Evolutionary conservation across 352 stramenopile species (phyloP), one percentile per base, ranked within the genome.

Genomic region (Pythium sp.): DNA sequence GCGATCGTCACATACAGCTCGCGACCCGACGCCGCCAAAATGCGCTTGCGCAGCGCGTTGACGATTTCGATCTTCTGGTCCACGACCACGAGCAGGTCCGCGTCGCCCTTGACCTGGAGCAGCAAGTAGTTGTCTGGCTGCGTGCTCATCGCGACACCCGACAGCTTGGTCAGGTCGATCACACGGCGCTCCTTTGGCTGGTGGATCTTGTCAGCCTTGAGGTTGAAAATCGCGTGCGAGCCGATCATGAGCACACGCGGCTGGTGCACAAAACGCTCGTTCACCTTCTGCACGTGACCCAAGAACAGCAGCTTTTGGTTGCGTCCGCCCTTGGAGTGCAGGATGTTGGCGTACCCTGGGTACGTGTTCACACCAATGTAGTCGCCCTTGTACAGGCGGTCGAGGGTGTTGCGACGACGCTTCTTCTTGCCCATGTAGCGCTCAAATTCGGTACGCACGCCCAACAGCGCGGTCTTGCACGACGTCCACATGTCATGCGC

Each of bases 361-460:
- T 83, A 92, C 70, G 82, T 85, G 71, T 86, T 90, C 28, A 90
- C 68, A 47, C 84, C 82, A 54, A 95, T 89, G 75, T 95, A 95
- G 66, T 95, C 87, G 30, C 78, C 85, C 68, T 83, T 69, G 75
- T 93, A 95, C 41, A 69, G 57, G 54, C 84, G 85, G 67, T 95
- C 87, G 3, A 95, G 73, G 57, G 87, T 86, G 74, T 93, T 79
- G 64, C 87, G 85, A 59, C 87, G 85, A 63, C 87, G 87, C 77
- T 93, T 93, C 74, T 95, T 95, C 81, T 93, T 86, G 67, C 85
- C 84, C 43, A 92, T 67, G 69, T 89, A 95, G 24, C 84, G 84
- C 77, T 95, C 87, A 56, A 95, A 95, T 64, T 93, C 87, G 7
- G 85, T 93, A 41, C 87, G 85, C 53, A 95, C 84, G 28, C 87